Conservation (phyloP, 768 basidiomycete genomes). For the Leccinum subgranulosum region DNA sequence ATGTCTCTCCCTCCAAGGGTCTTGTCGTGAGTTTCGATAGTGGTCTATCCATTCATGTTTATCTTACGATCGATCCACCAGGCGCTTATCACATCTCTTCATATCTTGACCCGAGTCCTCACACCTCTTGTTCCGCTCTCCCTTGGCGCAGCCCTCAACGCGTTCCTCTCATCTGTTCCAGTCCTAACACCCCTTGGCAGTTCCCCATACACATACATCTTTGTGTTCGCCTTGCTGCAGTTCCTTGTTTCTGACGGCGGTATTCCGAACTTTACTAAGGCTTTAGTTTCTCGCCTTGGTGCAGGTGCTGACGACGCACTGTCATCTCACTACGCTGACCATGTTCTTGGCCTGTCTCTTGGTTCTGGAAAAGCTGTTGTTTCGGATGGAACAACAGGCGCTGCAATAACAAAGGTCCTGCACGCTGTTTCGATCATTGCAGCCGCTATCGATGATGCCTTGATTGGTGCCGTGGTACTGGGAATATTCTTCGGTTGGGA, state of each 20-base stretch:
- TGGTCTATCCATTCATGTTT: neutral
- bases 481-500: constrained; percentile 61
- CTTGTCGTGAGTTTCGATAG: constrained; percentile 18
- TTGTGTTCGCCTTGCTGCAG: constrained; percentile 64
- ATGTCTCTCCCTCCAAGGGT: constrained; percentile 20
- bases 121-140: constrained; percentile 70
- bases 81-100: constrained; percentile 65
- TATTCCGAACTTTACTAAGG: constrained; percentile 62
- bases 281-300: constrained; percentile 85
- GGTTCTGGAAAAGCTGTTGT: constrained; percentile 40
- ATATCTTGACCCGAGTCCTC: constrained; percentile 73
- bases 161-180: constrained; percentile 17
- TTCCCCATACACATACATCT: constrained; percentile 68
- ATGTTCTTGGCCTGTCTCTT: constrained; percentile 82
- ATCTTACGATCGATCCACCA: constrained; percentile 25
- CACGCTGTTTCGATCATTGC: constrained; percentile 53
- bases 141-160: constrained; percentile 45
- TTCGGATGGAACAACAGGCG: neutral
- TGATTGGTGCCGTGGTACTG: constrained; percentile 69
- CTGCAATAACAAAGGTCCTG: constrained; percentile 16
- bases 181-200: constrained; percentile 25
- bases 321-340: constrained; percentile 67
- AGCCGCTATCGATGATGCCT: constrained; percentile 80
- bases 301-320: constrained; percentile 77
- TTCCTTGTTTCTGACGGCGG: constrained; percentile 79